Evolutionary conservation across 495 filamentous ascomycete genomes (phyloP), one percentile per base, ranked within the genome.

Genomic region (Melanomma pulvis-pyrius): DNA sequence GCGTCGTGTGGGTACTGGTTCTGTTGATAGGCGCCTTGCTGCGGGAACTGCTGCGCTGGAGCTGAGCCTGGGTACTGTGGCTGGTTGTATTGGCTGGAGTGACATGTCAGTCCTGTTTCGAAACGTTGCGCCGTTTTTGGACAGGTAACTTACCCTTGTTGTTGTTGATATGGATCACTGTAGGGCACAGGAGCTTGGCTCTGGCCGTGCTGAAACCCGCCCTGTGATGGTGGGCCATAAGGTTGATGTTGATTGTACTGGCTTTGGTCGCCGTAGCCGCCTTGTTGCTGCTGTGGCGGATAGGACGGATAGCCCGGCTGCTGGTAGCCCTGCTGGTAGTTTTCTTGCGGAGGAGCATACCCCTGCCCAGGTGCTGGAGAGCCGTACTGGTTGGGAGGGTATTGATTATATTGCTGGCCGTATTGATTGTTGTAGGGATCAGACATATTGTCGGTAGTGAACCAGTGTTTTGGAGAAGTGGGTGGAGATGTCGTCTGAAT

Each of bases 201-300:
- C 34, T 80, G 77, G 21, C 76, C 76, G 54, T 80, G 77, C 54
- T 80, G 79, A 66, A 81, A 83, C 26, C 82, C 82, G 26, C 79
- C 76, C 28, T 80, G 72, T 21, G 75, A 74, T 6, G 81, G 81
- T 7, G 83, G 80, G 0, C 80, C 83, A 47, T 79, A 80, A 21
- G 73, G 57, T 41, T 81, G n/a, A n/a, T n/a, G 80, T 24, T 61
- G 64, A 24, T 28, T 59, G 54, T 79, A 78, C 53, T 76, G 74
- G 55, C 75, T 78, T 60, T 74, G 71, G 22, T 76, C 73, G 26
- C 73, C 60, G 53, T 62, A 59, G 21, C 22, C 6, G 69, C 52
- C 15, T 7, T 60, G 69, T 29, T 59, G 51, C 41, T 76, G 70
- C 50, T 70, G 74, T 24, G 49, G 65, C 26, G 67, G 73, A 29